phyloP scores from a whole-genome alignment of 352 stramenopile genomes.

The Globisporangium emineosum region DNA sequence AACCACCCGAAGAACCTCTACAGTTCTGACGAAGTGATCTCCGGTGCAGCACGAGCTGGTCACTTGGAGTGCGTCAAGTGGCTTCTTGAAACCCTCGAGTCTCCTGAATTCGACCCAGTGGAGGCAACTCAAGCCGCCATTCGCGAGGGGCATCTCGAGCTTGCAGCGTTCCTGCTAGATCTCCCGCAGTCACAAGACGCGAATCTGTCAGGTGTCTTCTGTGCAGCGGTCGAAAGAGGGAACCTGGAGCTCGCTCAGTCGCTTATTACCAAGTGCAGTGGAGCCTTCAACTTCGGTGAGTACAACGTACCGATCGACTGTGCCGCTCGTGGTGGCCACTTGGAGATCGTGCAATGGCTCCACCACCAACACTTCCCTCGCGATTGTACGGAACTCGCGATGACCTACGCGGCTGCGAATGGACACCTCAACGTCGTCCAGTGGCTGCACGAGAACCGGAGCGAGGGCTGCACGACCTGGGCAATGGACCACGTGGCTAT shows the following conservation, averaged over 20 bases:
- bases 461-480: background rate
- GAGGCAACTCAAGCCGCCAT: too few species aligned
- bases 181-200: too few species aligned
- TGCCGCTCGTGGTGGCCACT: background rate
- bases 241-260: too few species aligned
- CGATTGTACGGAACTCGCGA: background rate
- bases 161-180: too few species aligned
- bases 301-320: background rate
- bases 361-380: background rate
- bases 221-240: background rate
- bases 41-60: background rate
- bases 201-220: too few species aligned
- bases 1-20: background rate
- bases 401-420: background rate
- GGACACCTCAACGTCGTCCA: background rate
- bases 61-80: too few species aligned
- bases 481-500: background rate
- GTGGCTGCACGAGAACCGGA: background rate
- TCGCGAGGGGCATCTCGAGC: too few species aligned
- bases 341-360: constrained; percentile 7
- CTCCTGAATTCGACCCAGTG: too few species aligned
- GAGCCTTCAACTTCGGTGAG: background rate
- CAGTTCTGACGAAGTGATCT: background rate
- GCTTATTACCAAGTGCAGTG: too few species aligned
- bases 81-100: too few species aligned